A percentile compares a stretch with the other conserved stretches of the same genome.
These are phyloP conservation scores for Starmerella sp. DNA, from an alignment of 805 yeast genomes.

Conservation along the genomic window DNA sequence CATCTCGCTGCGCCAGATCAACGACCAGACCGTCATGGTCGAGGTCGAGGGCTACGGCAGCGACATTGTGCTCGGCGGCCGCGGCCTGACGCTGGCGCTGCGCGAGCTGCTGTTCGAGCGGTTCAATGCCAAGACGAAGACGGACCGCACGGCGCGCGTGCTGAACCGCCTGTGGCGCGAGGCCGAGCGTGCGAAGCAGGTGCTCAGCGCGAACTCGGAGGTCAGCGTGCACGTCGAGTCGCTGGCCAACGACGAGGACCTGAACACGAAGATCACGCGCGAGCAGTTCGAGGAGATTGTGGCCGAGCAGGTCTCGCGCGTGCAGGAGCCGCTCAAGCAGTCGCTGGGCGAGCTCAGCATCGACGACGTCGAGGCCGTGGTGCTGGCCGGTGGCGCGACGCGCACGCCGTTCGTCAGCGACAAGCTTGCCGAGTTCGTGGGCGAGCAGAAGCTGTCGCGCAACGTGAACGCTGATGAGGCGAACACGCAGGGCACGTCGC, in stretches of 20 bases:
- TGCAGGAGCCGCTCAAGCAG: slow-evolving; percentile 44
- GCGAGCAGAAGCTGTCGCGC: slow-evolving; percentile 47
- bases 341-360: slow-evolving; percentile 36
- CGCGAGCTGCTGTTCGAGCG: slow-evolving; percentile 49
- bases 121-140: slow-evolving; percentile 39
- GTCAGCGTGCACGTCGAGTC: slow-evolving; percentile 69
- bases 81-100: slow-evolving; percentile 53
- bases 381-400: slow-evolving; percentile 81
- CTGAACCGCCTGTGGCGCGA: slow-evolving; percentile 61
- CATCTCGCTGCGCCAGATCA: slow-evolving; percentile 29
- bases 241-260: slow-evolving; percentile 60
- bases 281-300: slow-evolving; percentile 63
- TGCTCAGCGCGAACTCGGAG: slow-evolving; percentile 80
- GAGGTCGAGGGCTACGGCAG: slow-evolving; percentile 64
- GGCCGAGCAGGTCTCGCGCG: slow-evolving; percentile 28
- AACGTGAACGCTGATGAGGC: slow-evolving; percentile 95
- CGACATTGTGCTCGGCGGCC: slow-evolving; percentile 66
- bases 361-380: slow-evolving; percentile 33
- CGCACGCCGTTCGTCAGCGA: slow-evolving; percentile 73
- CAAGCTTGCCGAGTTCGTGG: slow-evolving; percentile 39
- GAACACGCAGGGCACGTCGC: slow-evolving; percentile 79
- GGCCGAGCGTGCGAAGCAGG: slow-evolving; percentile 79
- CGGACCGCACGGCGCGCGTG: slow-evolving; percentile 42
- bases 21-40: slow-evolving; percentile 31
- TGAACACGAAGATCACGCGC: slow-evolving; percentile 55